These are phyloP conservation scores for Cardamine resedifolia DNA, from an alignment of 345 rosid species.

Conservation along the genomic window DNA sequence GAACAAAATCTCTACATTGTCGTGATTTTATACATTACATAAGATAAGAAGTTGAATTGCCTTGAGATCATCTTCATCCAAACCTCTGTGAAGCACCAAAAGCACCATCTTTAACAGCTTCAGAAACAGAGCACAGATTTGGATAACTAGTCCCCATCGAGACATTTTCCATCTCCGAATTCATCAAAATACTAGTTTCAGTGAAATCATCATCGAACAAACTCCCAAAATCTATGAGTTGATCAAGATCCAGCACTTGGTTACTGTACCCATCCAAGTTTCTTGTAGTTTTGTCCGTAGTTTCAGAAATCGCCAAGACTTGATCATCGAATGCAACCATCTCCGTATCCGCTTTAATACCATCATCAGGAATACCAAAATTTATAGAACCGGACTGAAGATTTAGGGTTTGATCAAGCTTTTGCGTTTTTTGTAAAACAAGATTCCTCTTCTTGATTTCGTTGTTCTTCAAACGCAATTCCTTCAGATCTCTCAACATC, in stretches of 20 bases:
- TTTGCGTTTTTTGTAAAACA: background rate
- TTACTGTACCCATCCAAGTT: background rate
- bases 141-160: background rate
- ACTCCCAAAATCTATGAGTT: background rate
- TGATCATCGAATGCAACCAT: background rate
- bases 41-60: background rate
- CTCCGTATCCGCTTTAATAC: background rate
- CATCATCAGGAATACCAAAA: background rate
- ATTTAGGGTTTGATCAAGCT: background rate
- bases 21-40: background rate
- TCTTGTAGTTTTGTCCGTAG: background rate
- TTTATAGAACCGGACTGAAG: background rate
- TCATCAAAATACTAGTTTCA: background rate
- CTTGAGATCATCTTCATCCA: background rate
- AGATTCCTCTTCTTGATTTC: background rate
- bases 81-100: background rate
- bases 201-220: background rate
- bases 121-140: background rate
- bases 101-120: background rate
- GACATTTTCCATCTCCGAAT: background rate
- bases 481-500: background rate
- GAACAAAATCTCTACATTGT: background rate
- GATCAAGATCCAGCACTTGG: background rate
- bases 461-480: background rate
- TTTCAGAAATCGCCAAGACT: background rate